Evolutionary conservation across 2,329 filamentous ascomycete genomes (phyloP).

Genomic region (Fusarium brachygibbosum): DNA sequence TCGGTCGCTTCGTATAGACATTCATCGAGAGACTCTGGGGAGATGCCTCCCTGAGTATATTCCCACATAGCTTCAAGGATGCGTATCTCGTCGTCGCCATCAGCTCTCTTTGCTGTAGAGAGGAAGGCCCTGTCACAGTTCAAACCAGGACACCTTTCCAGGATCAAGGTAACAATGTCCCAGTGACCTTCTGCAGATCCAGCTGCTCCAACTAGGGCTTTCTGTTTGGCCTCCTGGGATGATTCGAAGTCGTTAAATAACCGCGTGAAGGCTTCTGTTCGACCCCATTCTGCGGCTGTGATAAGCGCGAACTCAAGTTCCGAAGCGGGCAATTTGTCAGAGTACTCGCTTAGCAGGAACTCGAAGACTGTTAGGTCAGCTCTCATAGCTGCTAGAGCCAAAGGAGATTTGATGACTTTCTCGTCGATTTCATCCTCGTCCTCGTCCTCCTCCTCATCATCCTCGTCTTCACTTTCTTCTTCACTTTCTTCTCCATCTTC

Average conservation of each 20-base stretch:
- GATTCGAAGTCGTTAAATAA: conserved; percentile 55
- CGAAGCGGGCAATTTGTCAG: conserved; percentile 54
- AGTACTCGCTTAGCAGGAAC: conserved; percentile 57
- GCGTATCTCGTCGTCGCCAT: conserved; percentile 53
- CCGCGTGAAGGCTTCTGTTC: conserved; percentile 57
- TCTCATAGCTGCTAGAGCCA: conserved; percentile 56
- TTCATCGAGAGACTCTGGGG: conserved; percentile 49
- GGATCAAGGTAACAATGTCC: conserved; percentile 55
- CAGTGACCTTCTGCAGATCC: conserved; percentile 52
- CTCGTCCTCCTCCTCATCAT: not conserved
- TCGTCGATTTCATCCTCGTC: conserved; percentile 13
- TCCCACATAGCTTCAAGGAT: conserved; percentile 56
- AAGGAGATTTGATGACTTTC: conserved; percentile 49
- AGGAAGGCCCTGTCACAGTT: conserved; percentile 55
- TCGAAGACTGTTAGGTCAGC: conserved; percentile 59
- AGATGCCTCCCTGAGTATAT: conserved; percentile 54
- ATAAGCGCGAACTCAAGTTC: conserved; percentile 58
- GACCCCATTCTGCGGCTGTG: conserved; percentile 56
- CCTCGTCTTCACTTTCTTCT: not conserved
- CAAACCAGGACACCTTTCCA: conserved; percentile 52
- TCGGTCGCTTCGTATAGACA: conserved; percentile 58
- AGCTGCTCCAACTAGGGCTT: conserved; percentile 51
- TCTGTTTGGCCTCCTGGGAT: conserved; percentile 50
- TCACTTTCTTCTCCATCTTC: not conserved
- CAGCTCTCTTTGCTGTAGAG: conserved; percentile 48